Base-by-base conservation (phyloP, 23 red algal species). In the Agarophyton chilense region DNA sequence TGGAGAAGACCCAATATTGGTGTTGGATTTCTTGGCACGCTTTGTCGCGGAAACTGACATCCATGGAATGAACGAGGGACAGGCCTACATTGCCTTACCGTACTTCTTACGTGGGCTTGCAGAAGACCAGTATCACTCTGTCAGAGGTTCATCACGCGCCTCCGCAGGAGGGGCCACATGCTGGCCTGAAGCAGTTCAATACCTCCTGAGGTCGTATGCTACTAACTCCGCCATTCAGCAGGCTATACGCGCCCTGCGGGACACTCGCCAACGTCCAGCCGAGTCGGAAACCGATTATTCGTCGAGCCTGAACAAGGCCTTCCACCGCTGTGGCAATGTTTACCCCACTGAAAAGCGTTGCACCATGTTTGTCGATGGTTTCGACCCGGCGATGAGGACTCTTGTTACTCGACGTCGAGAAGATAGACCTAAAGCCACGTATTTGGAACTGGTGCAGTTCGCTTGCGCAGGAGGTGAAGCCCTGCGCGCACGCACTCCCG, bases 131-230 rank as follows among this genome's bases (percentile, higher is more conserved):
- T 78, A 49, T 32, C 41, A 32, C 73, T 46, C 73, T 50, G 38
- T 49, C 2, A 78, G 52, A 17, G 46, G 26, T 41, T 49, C 73
- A 41, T 78, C 73, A 32, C 38, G 41, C 40, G 38, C 40, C 18
- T 34, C 38, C 16, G 73, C 43, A 24, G 73, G 5, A 24, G 73
- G 73, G 52, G 46, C 49, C 19, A 51, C 73, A 19, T 34, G 38
- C 26, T 46, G 73, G n/a, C 73, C 73, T 32, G 73, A 78, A 31
- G 73, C 73, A 18, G 34, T 78, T 29, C 73, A 78, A 40, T 78
- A 50, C n/a, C 18, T 78, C 19, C 32, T 51, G 46, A 41, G 73
- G 18, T 51, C 41, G 3, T 78, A 52, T 50, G 73, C 73, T 2
- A 78, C 73, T n/a, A 25, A 32, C 73, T 42, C 19, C 12, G 73